Conservation (phyloP, 139 green algal genomes). For the Nannochloris sp. region DNA sequence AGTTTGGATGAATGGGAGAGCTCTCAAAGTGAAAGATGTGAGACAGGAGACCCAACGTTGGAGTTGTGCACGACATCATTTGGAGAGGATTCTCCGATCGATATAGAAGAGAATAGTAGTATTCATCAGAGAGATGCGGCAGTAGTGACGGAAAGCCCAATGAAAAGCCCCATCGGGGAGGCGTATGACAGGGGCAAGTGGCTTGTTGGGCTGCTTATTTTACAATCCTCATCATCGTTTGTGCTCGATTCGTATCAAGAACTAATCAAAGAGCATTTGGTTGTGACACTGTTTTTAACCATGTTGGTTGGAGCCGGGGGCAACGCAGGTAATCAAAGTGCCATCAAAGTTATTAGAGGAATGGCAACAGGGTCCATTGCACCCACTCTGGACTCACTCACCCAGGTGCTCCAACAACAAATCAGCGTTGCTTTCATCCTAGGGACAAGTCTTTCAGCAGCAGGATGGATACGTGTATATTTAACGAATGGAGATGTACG, state of each 20-base stretch:
- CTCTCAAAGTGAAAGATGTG: slow-evolving; percentile 6
- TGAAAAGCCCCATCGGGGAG: slow-evolving; percentile 10
- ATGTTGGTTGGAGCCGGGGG: slow-evolving; percentile 77
- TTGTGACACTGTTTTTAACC: slow-evolving; percentile 88
- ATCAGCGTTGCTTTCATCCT: slow-evolving; percentile 61
- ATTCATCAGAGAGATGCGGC: not conserved
- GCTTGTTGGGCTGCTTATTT: slow-evolving; percentile 69
- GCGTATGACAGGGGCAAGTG: slow-evolving; percentile 46
- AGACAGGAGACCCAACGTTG: slow-evolving; percentile 46
- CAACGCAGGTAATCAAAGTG: slow-evolving; percentile 82
- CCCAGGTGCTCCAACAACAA: slow-evolving; percentile 58
- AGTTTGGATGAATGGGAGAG: too few species aligned
- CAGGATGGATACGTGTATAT: slow-evolving; percentile 70
- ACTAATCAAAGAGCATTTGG: slow-evolving; percentile 66
- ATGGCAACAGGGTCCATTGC: slow-evolving; percentile 53
- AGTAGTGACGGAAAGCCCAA: not conserved
- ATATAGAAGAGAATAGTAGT: slow-evolving; percentile 14
- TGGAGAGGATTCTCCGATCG: slow-evolving; percentile 10
- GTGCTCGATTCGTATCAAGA: slow-evolving; percentile 71
- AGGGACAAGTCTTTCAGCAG: slow-evolving; percentile 46
- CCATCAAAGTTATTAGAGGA: slow-evolving; percentile 85
- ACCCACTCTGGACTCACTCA: slow-evolving; percentile 25
- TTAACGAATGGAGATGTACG: slow-evolving; percentile 54
- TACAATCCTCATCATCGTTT: slow-evolving; percentile 67
- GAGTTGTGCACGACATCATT: slow-evolving; percentile 47